Evolutionary conservation across 768 basidiomycete genomes (phyloP).

Genomic region (Collybia mongolica): DNA sequence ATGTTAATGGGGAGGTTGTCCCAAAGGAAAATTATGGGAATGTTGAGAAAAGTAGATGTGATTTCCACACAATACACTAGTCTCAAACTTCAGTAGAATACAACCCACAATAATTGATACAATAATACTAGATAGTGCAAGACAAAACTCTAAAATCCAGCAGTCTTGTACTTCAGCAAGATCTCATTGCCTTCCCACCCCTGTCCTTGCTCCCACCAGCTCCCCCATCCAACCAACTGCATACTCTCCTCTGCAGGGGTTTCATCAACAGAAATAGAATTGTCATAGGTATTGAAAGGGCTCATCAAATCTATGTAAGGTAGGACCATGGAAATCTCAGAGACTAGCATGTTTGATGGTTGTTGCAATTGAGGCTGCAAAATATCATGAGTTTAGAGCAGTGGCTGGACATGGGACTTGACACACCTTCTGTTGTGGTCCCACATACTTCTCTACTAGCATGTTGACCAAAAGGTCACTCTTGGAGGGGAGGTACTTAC

Average conservation of each 20-base stretch:
- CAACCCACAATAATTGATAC: too few species aligned
- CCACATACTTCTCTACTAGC: slow-evolving; percentile 33
- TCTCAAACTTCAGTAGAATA: too few species aligned
- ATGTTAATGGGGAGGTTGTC: slow-evolving; percentile 31
- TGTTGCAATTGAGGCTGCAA: slow-evolving; percentile 37
- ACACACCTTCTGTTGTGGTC: slow-evolving; percentile 36
- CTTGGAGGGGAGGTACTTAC: slow-evolving; percentile 56
- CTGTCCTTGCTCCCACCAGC: slow-evolving; percentile 21
- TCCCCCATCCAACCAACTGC: slow-evolving; percentile 17
- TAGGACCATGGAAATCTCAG: slow-evolving; percentile 12
- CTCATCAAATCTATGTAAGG: slow-evolving; percentile 20
- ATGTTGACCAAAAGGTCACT: slow-evolving; percentile 22
- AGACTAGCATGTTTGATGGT: slow-evolving; percentile 28
- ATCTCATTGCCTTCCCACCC: slow-evolving; percentile 14
- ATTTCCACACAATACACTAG: too few species aligned
- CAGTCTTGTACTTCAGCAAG: slow-evolving; percentile 17
- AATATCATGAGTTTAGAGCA: not conserved
- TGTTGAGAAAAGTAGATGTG: slow-evolving; percentile 21
- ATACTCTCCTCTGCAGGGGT: slow-evolving; percentile 43
- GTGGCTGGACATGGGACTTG: not conserved
- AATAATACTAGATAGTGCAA: too few species aligned
- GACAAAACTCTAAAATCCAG: slow-evolving; percentile 9
- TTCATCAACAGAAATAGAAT: slow-evolving; percentile 20
- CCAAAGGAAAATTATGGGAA: slow-evolving; percentile 25
- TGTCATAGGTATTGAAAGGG: slow-evolving; percentile 26